Conservation (phyloP, 768 basidiomycete genomes). For the Lentinula detonsa region DNA sequence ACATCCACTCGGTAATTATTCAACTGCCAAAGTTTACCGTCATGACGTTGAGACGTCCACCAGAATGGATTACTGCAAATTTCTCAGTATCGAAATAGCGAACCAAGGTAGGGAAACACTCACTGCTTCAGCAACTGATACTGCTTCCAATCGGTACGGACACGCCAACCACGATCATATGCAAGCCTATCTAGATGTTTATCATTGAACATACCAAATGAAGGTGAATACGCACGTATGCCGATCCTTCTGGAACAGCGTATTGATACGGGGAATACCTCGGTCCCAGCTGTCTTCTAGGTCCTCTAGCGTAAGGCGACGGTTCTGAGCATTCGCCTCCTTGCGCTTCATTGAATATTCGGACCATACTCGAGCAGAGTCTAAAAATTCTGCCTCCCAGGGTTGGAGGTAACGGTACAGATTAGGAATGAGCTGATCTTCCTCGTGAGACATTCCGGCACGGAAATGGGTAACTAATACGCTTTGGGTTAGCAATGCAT, state of each 20-base stretch:
- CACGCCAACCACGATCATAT: conserved; percentile 99
- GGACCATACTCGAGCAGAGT: conserved; percentile 98
- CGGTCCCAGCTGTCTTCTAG: conserved; percentile 98
- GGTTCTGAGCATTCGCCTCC: conserved; percentile 98
- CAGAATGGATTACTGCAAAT: conserved; percentile 85
- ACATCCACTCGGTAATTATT: conserved; percentile 99
- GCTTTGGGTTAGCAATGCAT: background rate
- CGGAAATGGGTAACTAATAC: conserved; percentile 91
- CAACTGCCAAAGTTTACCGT: conserved; percentile 93
- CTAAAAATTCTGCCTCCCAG: conserved; percentile 97
- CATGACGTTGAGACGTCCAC: conserved; percentile 98
- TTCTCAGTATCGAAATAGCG: conserved; percentile 4
- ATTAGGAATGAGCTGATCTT: conserved; percentile 94
- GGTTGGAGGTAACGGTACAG: conserved; percentile 95
- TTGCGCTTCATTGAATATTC: conserved; percentile 99
- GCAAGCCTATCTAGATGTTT: conserved; percentile 53
- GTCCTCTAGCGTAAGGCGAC: conserved; percentile 94
- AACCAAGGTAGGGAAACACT: conserved; percentile 20
- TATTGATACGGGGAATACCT: conserved; percentile 98
- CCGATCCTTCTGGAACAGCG: conserved; percentile 96
- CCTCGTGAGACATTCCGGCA: conserved; percentile 95
- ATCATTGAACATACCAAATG: background rate
- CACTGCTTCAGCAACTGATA: conserved; percentile 91
- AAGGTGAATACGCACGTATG: conserved; percentile 57
- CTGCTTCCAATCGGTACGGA: conserved; percentile 96